Evolutionary conservation across 345 rosid genomes (phyloP), one percentile per base, ranked within the genome.

Genomic region (Chamaenerion angustifolium): DNA sequence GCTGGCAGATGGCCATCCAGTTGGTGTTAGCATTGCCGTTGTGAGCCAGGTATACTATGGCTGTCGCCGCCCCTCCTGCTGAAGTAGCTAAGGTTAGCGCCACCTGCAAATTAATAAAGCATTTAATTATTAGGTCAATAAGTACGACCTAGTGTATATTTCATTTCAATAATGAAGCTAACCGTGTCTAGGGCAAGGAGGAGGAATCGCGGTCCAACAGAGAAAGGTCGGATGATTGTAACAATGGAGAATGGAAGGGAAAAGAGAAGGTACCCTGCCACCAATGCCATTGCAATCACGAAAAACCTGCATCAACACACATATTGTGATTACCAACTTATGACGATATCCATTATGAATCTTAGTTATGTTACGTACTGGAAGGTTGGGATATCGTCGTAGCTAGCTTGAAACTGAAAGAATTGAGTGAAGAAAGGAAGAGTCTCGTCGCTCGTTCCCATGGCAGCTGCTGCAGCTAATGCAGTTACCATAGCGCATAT

Each of bases 351-450:
- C 12, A 18, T 44, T 44, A 12, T 44, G 16, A n/a, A 44, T 13
- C 8, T 44, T 4, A 5, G 52, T 1, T 19, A 13, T 21, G 15
- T 12, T 21, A 66, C 89, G 4, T 77, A 85, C 94, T 45, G 70
- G 48, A 83, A 78, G 0, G 88, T 71, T 16, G 95, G 85, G 37
- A 86, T 67, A 66, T 83, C 94, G 45, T 90, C 87, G 49, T 86
- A 86, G 37, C 67, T 48, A 52, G 95, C 98, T 73, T 90, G 52
- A 63, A 90, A 90, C 63, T 81, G 94, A 60, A 83, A 77, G 77
- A 83, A 90, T 70, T 81, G 94, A 45, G 95, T 81, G 75, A 83
- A 81, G 71, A 89, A 81, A 23, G 98, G 98, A 47, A 90, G 95
- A 49, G 83, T 75, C 46, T 83, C 71, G n/a, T 66, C 73, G 15